phyloP scores from a whole-genome alignment of 1,284 basidiomycete species.

The Ustilago crameri region DNA sequence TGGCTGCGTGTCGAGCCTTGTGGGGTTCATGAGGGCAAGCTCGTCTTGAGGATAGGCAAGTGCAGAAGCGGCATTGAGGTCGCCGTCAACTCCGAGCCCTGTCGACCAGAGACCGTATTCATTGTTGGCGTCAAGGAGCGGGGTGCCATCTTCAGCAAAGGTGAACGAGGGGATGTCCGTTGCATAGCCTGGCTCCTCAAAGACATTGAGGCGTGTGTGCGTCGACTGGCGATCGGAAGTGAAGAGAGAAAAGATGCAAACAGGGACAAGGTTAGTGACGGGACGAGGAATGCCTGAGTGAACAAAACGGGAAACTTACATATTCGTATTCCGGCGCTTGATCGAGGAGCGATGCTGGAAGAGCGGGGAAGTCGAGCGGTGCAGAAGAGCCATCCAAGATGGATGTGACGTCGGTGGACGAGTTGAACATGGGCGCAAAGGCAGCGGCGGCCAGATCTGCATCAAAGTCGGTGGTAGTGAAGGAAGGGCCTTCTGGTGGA shows the following conservation, averaged over 20 bases:
- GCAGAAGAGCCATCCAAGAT: slow-evolving; percentile 10
- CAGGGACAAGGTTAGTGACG: background rate
- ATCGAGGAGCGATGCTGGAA: slow-evolving; percentile 61
- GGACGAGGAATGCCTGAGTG: background rate
- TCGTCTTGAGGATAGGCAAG: slow-evolving; percentile 24
- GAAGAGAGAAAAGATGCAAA: background rate
- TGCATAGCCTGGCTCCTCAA: slow-evolving; percentile 41
- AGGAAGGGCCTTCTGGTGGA: slow-evolving; percentile 35
- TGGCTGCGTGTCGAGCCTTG: slow-evolving; percentile 30
- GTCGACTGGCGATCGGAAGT: slow-evolving; percentile 40
- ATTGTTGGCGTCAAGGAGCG: slow-evolving; percentile 23
- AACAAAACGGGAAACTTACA: slow-evolving; percentile 44
- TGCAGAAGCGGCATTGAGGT: slow-evolving; percentile 19
- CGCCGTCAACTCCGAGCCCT: slow-evolving; percentile 20
- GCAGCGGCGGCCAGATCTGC: slow-evolving; percentile 37
- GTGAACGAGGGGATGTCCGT: slow-evolving; percentile 29
- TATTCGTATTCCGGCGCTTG: slow-evolving; percentile 63
- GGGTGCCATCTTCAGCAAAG: slow-evolving; percentile 35
- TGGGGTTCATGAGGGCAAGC: slow-evolving; percentile 16
- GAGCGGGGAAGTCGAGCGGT: slow-evolving; percentile 59
- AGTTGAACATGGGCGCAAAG: slow-evolving; percentile 19
- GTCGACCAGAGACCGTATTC: slow-evolving; percentile 42
- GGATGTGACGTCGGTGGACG: slow-evolving; percentile 8
- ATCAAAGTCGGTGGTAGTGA: slow-evolving; percentile 35
- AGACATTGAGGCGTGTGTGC: slow-evolving; percentile 63